Conservation (phyloP, 1,139 yeast genomes). For the Scheffersomyces lignicola region DNA sequence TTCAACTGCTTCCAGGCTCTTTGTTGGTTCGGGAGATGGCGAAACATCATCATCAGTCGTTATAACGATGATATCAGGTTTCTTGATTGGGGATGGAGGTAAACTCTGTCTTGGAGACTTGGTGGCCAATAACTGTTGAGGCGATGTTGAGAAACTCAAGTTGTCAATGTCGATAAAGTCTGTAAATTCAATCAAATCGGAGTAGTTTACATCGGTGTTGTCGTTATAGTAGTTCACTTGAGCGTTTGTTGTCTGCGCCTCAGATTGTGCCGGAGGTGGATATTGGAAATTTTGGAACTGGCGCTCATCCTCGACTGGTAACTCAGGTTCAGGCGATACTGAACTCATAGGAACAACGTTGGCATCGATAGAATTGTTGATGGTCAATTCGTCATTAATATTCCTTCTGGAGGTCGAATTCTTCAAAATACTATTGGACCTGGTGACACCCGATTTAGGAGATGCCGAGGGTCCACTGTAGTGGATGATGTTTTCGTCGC, state of each 20-base stretch:
- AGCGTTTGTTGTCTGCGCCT: neutral
- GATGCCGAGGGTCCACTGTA: constrained; percentile 22
- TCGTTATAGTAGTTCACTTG: constrained; percentile 7
- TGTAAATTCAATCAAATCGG: constrained; percentile 57
- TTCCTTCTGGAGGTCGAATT: constrained; percentile 19
- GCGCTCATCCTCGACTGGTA: neutral
- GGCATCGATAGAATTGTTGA: constrained; percentile 14
- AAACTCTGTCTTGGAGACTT: neutral
- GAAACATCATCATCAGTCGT: constrained; percentile 2
- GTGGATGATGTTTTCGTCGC: constrained; percentile 44
- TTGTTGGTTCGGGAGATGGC: neutral
- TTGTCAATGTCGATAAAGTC: constrained; percentile 64
- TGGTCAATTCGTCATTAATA: constrained; percentile 14
- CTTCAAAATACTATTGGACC: constrained; percentile 55
- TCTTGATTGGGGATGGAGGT: constrained; percentile 3
- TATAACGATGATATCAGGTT: constrained; percentile 2
- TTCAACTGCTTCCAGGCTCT: neutral
- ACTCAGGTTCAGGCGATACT: constrained; percentile 2
- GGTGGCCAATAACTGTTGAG: constrained; percentile 8
- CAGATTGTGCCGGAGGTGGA: neutral
- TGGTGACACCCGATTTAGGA: constrained; percentile 17
- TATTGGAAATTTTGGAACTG: neutral
- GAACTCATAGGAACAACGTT: constrained; percentile 9
- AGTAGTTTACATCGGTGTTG: constrained; percentile 11
- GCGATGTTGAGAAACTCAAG: constrained; percentile 30